These are phyloP conservation scores for Nemania sp. DNA, from an alignment of 2,329 filamentous ascomycete species.

Conservation along the genomic window DNA sequence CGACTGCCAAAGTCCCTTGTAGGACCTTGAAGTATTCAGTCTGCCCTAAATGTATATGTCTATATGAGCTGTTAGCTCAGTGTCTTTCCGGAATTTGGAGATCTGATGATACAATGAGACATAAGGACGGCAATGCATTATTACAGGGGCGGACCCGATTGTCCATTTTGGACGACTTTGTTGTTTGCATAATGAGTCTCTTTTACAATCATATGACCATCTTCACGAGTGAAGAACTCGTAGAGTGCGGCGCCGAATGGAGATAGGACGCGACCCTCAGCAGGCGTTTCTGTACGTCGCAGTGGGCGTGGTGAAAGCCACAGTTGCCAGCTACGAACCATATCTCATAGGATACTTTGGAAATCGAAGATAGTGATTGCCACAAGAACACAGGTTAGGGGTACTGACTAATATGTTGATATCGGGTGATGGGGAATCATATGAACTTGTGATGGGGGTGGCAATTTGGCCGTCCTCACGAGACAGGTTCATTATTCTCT, in stretches of 20 bases:
- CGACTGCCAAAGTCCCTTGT: neutral
- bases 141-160: slow-evolving; percentile 2
- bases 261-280: neutral
- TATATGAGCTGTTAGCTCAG: too few relatives aligned
- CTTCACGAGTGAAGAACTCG: neutral
- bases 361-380: too few relatives aligned
- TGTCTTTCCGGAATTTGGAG: neutral
- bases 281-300: neutral
- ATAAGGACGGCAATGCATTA: neutral
- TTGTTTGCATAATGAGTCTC: neutral
- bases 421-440: too few relatives aligned
- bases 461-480: too few relatives aligned
- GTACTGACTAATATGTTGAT: too few relatives aligned
- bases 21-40: slow-evolving; percentile 2
- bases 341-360: too few relatives aligned
- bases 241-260: neutral
- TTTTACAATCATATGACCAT: neutral
- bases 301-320: slow-evolving; percentile 3
- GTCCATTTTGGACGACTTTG: neutral
- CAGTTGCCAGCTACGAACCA: neutral
- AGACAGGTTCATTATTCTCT: too few relatives aligned
- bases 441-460: too few relatives aligned
- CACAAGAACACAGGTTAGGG: too few relatives aligned
- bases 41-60: neutral
- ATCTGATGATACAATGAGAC: neutral